Conservation (phyloP, 495 filamentous ascomycete species). For the Podospora anserina region DNA sequence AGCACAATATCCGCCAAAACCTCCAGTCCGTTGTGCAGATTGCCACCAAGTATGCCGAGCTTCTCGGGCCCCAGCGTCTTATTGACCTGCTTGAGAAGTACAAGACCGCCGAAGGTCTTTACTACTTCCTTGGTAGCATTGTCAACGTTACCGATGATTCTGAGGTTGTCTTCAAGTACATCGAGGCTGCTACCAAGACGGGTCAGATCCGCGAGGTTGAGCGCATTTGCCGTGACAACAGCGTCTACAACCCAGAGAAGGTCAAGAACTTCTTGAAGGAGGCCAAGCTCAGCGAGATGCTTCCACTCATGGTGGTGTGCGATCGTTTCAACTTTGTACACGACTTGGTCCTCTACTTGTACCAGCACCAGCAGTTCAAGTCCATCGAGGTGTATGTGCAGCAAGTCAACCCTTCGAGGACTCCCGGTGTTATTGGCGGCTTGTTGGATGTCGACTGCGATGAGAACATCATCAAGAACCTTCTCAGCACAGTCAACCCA, state of each 20-base stretch:
- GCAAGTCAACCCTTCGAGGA: constrained; percentile 90
- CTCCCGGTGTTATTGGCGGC: constrained; percentile 90
- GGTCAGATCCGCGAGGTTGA: constrained; percentile 91
- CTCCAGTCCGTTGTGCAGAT: constrained; percentile 90
- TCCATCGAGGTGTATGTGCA: constrained; percentile 99
- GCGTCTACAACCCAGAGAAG: constrained; percentile 89
- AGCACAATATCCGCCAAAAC: constrained; percentile 93
- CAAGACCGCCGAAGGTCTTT: constrained; percentile 92
- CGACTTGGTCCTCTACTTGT: constrained; percentile 93
- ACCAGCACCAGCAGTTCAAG: constrained; percentile 99
- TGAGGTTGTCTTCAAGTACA: constrained; percentile 99
- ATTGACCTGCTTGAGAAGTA: constrained; percentile 97
- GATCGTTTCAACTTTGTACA: constrained; percentile 98
- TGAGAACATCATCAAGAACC: constrained; percentile 88
- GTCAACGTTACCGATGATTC: constrained; percentile 94
- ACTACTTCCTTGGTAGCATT: constrained; percentile 96
- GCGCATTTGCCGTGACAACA: constrained; percentile 93
- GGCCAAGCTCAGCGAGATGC: constrained; percentile 83
- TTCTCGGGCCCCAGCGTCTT: constrained; percentile 81
- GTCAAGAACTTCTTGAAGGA: constrained; percentile 99
- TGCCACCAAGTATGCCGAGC: constrained; percentile 95
- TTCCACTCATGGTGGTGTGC: constrained; percentile 97
- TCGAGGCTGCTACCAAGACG: constrained; percentile 92
- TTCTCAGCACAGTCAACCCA: constrained; percentile 83
- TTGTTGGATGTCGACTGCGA: constrained; percentile 98